Conservation (phyloP, 176 grass and related monocot genomes). For the Carex kokanica region DNA sequence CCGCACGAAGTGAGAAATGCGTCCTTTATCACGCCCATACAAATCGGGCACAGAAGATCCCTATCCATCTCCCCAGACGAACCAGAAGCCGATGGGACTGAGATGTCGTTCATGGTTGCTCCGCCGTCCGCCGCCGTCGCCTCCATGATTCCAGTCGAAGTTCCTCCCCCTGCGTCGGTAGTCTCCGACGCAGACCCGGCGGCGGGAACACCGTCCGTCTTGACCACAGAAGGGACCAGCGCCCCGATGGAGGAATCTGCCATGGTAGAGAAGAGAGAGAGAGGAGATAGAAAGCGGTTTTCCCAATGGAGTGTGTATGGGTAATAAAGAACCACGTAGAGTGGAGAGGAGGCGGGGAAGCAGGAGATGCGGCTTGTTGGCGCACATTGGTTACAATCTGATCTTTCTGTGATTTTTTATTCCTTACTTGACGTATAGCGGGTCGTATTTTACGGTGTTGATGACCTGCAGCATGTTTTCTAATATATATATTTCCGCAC, state of each 20-base stretch:
- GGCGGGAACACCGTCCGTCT: conserved; percentile 47
- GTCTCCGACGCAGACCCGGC: conserved; percentile 39
- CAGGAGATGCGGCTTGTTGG: conserved; percentile 20
- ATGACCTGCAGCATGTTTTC: background rate
- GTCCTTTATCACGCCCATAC: conserved; percentile 98
- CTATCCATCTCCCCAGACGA: conserved; percentile 38
- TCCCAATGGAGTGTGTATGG: conserved; percentile 59
- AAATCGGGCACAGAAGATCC: conserved; percentile 96
- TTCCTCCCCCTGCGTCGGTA: conserved; percentile 22
- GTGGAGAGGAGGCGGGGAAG: conserved; percentile 16
- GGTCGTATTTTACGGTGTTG: background rate
- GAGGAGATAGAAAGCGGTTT: background rate
- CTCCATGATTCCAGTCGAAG: background rate
- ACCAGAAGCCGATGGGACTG: background rate
- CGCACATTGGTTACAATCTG: background rate
- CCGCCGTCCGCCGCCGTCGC: conserved; percentile 11
- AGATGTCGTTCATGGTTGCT: background rate
- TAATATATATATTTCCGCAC: background rate
- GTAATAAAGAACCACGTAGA: conserved; percentile 70
- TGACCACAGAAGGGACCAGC: conserved; percentile 77
- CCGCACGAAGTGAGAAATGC: conserved; percentile 93
- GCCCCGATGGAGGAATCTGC: conserved; percentile 74
- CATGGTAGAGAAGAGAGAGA: conserved; percentile 30
- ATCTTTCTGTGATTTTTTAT: background rate
- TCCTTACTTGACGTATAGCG: background rate